phyloP scores from a whole-genome alignment of 257 asterid genomes.

The Sherardia arvensis region DNA sequence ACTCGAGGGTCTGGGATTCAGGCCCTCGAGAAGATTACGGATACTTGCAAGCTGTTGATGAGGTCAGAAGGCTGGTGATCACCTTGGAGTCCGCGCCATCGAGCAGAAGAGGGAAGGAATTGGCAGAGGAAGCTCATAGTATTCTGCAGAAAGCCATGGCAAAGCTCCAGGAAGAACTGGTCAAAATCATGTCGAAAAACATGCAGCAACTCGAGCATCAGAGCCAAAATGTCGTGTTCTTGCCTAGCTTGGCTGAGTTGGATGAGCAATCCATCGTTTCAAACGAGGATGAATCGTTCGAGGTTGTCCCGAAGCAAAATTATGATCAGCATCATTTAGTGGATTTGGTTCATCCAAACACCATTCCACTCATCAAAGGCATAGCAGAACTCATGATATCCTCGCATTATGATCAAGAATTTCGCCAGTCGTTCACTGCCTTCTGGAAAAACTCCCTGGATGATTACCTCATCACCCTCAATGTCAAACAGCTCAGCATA shows the following conservation, averaged over 20 bases:
- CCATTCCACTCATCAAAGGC: constrained; percentile 35
- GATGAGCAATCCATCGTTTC: constrained; percentile 34
- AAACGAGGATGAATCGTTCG: constrained; percentile 38
- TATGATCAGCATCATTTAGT: constrained; percentile 26
- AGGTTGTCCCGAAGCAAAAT: constrained; percentile 24
- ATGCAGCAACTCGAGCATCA: constrained; percentile 31
- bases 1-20: constrained; percentile 37
- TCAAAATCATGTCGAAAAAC: constrained; percentile 35
- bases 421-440: constrained; percentile 29
- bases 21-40: constrained; percentile 19
- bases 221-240: constrained; percentile 9
- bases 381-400: constrained; percentile 46
- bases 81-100: constrained; percentile 15
- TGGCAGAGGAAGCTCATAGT: constrained; percentile 30
- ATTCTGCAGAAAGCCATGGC: constrained; percentile 46
- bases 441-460: constrained; percentile 41
- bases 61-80: constrained; percentile 23
- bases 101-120: constrained; percentile 14
- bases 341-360: constrained; percentile 52
- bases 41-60: constrained; percentile 40
- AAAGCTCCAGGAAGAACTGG: constrained; percentile 43
- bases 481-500: constrained; percentile 33
- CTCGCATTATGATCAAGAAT: constrained; percentile 41
- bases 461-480: constrained; percentile 30
- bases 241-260: constrained; percentile 10